Evolutionary conservation across 495 filamentous ascomycete species (phyloP), one percentile per base, ranked within the genome.

Genomic region (Lepraria neglecta): DNA sequence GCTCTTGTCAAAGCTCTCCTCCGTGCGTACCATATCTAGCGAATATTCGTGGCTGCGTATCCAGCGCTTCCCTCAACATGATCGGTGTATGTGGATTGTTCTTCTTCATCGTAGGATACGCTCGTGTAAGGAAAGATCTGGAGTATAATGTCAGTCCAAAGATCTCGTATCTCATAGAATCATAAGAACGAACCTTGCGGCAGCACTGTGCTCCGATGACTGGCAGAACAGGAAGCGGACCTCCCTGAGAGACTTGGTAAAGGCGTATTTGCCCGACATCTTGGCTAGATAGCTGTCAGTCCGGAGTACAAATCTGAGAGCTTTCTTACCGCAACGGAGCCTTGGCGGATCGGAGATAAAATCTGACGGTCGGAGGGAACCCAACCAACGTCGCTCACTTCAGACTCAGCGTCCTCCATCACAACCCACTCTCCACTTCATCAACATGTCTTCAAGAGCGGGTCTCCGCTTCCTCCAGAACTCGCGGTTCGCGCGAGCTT

Each of bases 31-130:
- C 92, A 69, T 92, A 98, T 85, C 94, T 80, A 63, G 95, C 91
- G 74, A 87, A 97, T 48, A 98, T 87, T 68, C 82, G 86, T 46
- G 94, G 92, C 70, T 88, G 75, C 46, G 84, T 88, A 63, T 86
- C 90, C 55, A 81, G 72, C 38, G 95, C 94, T 76, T 98, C 95
- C 65, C 94, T 88, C 56, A 98, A 82, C 80, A 98, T 77, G 75
- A 98, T 97, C 53, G 94, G 94, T 46, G 83, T 96, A 73, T 90
- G 76, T 11, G 94, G 94, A 77, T 98, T 97, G 80, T 94, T 86
- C 82, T 95, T 95, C 84, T 98, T 98, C 92, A 98, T 97, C 67
- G 89, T 92, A 6, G 94, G 95, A 76, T 98, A 98, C 59, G 92
- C 89, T 73, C 88, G 84, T 61, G 85, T 85, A 54, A 98, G 79